phyloP scores from a whole-genome alignment of 768 basidiomycete genomes.

The Podaxis sp. region DNA sequence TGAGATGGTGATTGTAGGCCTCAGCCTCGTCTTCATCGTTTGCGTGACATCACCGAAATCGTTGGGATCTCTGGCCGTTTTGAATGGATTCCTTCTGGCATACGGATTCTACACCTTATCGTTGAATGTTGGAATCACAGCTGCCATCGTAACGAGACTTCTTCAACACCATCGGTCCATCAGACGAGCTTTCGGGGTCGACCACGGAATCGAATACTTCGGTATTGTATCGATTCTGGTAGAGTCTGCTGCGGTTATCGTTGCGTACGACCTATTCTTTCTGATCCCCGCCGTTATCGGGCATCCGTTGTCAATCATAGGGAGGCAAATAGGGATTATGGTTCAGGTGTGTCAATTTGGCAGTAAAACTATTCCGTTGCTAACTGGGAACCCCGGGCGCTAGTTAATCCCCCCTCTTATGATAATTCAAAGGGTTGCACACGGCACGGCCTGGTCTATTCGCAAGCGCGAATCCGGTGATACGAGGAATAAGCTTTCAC shows the following conservation, averaged over 20 bases:
- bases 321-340: not conserved
- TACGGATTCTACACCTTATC: not conserved
- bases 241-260: not conserved
- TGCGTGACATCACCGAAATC: not conserved
- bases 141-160: not conserved
- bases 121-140: not conserved
- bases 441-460: too few species aligned
- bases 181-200: not conserved
- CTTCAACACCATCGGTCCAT: not conserved
- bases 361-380: too few species aligned
- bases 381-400: too few species aligned
- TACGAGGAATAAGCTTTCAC: too few species aligned
- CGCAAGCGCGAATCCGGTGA: too few species aligned
- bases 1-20: not conserved
- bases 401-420: too few species aligned
- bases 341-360: slow-evolving; percentile 1
- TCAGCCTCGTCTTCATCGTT: not conserved
- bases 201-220: not conserved
- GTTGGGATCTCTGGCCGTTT: not conserved
- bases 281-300: not conserved
- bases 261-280: not conserved
- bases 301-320: not conserved
- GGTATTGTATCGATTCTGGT: not conserved
- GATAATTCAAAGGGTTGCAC: too few species aligned
- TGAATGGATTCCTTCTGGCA: not conserved